Evolutionary conservation across 2,329 filamentous ascomycete genomes (phyloP).

Genomic region (Neonectria coccinea): DNA sequence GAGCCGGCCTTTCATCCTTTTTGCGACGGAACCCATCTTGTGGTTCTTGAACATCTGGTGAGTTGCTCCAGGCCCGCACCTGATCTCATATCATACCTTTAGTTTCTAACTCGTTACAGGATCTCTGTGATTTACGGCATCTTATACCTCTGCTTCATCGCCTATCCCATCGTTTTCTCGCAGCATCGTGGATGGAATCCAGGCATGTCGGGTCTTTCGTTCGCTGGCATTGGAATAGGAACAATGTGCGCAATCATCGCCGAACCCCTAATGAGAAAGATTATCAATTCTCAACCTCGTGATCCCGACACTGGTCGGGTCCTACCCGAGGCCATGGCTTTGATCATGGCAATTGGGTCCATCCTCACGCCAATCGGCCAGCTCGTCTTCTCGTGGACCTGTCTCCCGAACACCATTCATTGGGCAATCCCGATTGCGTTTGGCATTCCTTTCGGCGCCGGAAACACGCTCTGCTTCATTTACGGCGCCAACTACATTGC

Average conservation of each 20-base stretch:
- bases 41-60: conserved; percentile 77
- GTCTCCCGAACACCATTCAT: conserved; percentile 79
- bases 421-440: conserved; percentile 85
- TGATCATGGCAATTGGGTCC: conserved; percentile 82
- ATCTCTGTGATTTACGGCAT: conserved; percentile 89
- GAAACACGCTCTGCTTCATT: conserved; percentile 84
- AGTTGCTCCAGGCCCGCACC: conserved; percentile 34
- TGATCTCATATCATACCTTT: not conserved
- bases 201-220: conserved; percentile 80
- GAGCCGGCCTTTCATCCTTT: conserved; percentile 80
- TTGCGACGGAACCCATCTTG: conserved; percentile 83
- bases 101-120: conserved; percentile 53
- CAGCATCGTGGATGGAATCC: conserved; percentile 80
- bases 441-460: conserved; percentile 81
- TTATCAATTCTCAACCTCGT: conserved; percentile 81
- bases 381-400: conserved; percentile 90
- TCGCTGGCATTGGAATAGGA: conserved; percentile 76
- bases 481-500: conserved; percentile 86
- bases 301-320: conserved; percentile 81
- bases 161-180: conserved; percentile 87
- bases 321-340: conserved; percentile 83
- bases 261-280: conserved; percentile 78
- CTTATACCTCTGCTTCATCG: conserved; percentile 90
- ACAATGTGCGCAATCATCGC: conserved; percentile 70
- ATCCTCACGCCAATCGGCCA: conserved; percentile 81